Evolutionary conservation across 2,329 filamentous ascomycete species (phyloP).

Genomic region (Colletotrichum camelliae): DNA sequence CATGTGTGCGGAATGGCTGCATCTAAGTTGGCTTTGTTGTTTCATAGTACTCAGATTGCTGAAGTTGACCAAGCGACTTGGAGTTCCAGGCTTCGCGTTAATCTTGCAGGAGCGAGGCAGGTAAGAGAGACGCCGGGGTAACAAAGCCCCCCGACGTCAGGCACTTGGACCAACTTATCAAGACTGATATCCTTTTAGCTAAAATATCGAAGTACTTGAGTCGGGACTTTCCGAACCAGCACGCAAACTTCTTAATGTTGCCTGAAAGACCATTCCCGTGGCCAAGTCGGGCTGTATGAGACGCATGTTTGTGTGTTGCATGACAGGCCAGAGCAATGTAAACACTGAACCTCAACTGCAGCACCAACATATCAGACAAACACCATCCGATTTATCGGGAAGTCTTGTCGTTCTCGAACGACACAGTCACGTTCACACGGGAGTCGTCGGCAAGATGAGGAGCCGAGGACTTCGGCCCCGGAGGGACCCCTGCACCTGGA

Average conservation of each 20-base stretch:
- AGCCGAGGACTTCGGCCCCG: neutral
- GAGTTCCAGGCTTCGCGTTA: neutral
- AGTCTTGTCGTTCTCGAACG: neutral
- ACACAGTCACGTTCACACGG: neutral
- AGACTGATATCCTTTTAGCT: neutral
- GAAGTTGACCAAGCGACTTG: neutral
- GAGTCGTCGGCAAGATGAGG: neutral
- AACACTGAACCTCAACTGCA: neutral
- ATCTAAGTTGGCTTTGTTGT: accelerated
- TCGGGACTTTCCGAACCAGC: neutral
- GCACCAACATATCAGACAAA: accelerated
- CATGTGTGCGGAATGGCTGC: neutral
- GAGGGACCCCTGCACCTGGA: neutral
- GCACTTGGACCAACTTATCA: accelerated
- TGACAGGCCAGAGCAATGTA: accelerated
- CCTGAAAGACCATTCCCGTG: neutral
- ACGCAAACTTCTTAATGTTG: neutral
- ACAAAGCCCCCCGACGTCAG: accelerated
- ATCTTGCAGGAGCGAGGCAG: neutral
- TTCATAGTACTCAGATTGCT: neutral
- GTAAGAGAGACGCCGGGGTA: neutral
- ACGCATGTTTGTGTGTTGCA: neutral
- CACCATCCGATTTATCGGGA: neutral
- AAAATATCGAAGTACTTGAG: neutral
- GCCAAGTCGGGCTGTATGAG: neutral